Evolutionary conservation across 2,329 filamentous ascomycete species (phyloP), one percentile per base, ranked within the genome.

Genomic region (Alternaria panax): DNA sequence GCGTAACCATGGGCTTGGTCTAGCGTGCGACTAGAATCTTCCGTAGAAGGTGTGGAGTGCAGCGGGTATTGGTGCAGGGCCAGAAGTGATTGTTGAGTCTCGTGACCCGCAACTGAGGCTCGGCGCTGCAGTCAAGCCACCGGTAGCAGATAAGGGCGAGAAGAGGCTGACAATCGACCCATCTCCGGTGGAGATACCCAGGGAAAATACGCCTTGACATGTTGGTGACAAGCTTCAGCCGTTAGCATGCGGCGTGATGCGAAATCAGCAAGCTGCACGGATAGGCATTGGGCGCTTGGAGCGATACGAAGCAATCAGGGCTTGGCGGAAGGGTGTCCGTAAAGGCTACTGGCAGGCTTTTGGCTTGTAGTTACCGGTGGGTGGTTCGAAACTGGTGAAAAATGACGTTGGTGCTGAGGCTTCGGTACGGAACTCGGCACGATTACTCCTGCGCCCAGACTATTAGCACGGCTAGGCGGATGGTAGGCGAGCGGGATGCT

Each of bases 181-280:
- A 60, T 58, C n/a, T 48, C 60, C 51, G 57, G 53, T 47, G 63
- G 59, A 50, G 43, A 46, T 40, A 40, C 36, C 51, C 28, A 22
- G 56, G 54, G 18, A 48, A 64, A 59, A 51, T 11, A 64, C 54
- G 67, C 68, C 66, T 36, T 42, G 51, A 45, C 51, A 42, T 34
- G 38, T 69, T 63, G 64, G 46, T 48, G 43, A 62, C 62, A 72
- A 71, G 68, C 68, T 70, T 71, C 63, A 24, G 52, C 65, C 68
- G 64, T 70, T 63, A 59, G 61, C 51, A 45, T 60, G 57, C 46
- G 46, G 25, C 59, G 58, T 59, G 58, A 64, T 59, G 56, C 64
- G 54, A 50, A 45, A 50, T 60, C 51, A 57, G 59, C 54, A 51
- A 57, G 40, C 48, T 59, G 18, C 40, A 45, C 57, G 48, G 16